A percentile compares a stretch with the other conserved stretches of the same genome.
These are phyloP conservation scores for Bisporella sp. DNA, from an alignment of 2,329 filamentous ascomycete genomes.

Conservation along the genomic window DNA sequence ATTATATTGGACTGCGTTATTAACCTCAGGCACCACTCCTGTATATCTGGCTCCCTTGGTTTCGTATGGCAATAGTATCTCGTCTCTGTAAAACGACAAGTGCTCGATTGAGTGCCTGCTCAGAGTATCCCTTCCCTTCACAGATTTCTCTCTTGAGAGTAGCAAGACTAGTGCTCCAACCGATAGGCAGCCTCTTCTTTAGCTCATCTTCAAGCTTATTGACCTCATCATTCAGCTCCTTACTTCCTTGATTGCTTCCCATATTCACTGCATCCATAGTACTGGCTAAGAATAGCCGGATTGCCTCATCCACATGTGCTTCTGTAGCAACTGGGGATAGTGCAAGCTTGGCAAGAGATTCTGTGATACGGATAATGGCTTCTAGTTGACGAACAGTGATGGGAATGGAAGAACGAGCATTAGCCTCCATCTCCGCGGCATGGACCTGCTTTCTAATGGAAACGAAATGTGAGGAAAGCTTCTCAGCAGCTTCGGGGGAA, in stretches of 20 bases:
- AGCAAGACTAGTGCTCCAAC: slow-evolving; percentile 87
- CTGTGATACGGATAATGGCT: slow-evolving; percentile 93
- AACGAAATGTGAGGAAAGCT: slow-evolving; percentile 94
- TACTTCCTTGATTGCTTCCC: slow-evolving; percentile 73
- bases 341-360: slow-evolving; percentile 86
- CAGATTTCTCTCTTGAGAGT: slow-evolving; percentile 87
- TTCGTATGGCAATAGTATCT: slow-evolving; percentile 77
- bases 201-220: slow-evolving; percentile 1
- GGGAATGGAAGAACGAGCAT: slow-evolving; percentile 85
- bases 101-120: slow-evolving; percentile 77
- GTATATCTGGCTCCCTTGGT: slow-evolving; percentile 69
- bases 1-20: background rate
- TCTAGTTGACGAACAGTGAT: slow-evolving; percentile 97
- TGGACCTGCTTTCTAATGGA: slow-evolving; percentile 93
- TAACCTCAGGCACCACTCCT: slow-evolving; percentile 54
- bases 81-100: slow-evolving; percentile 79
- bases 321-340: slow-evolving; percentile 83
- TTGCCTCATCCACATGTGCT: slow-evolving; percentile 92
- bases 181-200: slow-evolving; percentile 66
- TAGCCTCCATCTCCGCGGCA: slow-evolving; percentile 81
- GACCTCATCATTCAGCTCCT: slow-evolving; percentile 87
- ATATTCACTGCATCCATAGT: slow-evolving; percentile 98
- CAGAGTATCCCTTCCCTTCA: slow-evolving; percentile 82
- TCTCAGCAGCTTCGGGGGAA: slow-evolving; percentile 85
- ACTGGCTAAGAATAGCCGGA: slow-evolving; percentile 88